A percentile compares a stretch with the other conserved stretches of the same genome.
Evolutionary conservation across 768 basidiomycete genomes (phyloP).

Genomic region (Strobilomyces echinocephalus): DNA sequence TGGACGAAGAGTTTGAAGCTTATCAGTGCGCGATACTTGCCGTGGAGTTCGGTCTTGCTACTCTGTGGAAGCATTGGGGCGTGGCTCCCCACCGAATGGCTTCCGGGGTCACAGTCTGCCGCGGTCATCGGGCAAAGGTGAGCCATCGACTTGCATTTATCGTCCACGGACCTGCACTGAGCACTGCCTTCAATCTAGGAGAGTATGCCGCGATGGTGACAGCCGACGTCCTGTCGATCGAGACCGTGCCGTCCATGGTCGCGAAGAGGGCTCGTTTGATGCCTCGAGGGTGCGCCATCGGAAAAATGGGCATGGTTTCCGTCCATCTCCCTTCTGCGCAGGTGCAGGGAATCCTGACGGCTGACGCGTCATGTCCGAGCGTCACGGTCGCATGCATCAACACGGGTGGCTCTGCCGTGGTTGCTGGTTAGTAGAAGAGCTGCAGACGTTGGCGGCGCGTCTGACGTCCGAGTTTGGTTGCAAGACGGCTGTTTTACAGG

Average conservation of each 20-base stretch:
- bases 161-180: neutral
- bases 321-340: slow-evolving; percentile 37
- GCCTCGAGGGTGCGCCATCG: slow-evolving; percentile 39
- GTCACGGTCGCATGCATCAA: slow-evolving; percentile 61
- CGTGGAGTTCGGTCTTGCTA: slow-evolving; percentile 58
- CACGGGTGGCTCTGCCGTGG: slow-evolving; percentile 50
- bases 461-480: slow-evolving; percentile 35
- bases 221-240: slow-evolving; percentile 54
- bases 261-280: slow-evolving; percentile 43
- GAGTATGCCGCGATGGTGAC: slow-evolving; percentile 37
- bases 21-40: slow-evolving; percentile 55
- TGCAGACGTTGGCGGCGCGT: slow-evolving; percentile 39
- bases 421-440: slow-evolving; percentile 51
- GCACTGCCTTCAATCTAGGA: slow-evolving; percentile 48
- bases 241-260: slow-evolving; percentile 43
- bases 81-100: too few species aligned
- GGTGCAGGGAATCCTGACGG: slow-evolving; percentile 34
- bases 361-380: slow-evolving; percentile 32
- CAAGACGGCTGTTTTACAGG: slow-evolving; percentile 42
- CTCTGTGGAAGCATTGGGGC: slow-evolving; percentile 69
- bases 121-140: slow-evolving; percentile 73
- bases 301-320: slow-evolving; percentile 58
- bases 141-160: neutral
- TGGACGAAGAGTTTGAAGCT: slow-evolving; percentile 39
- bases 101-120: too few species aligned